Evolutionary conservation across 257 asterid species (phyloP).

Genomic region (Capsicum chinense): DNA sequence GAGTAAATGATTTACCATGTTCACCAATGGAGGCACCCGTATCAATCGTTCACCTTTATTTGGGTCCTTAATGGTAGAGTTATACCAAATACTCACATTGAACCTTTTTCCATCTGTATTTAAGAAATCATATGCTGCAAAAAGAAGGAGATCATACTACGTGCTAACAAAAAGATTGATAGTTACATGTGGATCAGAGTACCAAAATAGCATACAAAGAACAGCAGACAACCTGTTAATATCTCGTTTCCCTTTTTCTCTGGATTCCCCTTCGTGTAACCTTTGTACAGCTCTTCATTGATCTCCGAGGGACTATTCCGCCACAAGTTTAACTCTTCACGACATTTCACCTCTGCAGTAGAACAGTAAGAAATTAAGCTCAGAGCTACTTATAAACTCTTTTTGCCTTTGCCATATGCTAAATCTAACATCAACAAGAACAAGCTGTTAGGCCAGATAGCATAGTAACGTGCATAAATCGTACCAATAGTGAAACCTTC

Average conservation of each 20-base stretch:
- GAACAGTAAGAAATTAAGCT: slow-evolving; percentile 29
- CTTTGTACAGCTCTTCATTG: slow-evolving; percentile 79
- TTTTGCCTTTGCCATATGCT: neutral
- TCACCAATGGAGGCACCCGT: slow-evolving; percentile 92
- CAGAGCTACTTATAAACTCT: neutral
- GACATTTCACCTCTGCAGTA: slow-evolving; percentile 64
- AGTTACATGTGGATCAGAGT: slow-evolving; percentile 3
- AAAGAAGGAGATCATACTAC: slow-evolving; percentile 24
- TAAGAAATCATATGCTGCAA: slow-evolving; percentile 84
- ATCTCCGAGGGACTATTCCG: slow-evolving; percentile 83
- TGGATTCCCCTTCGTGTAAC: slow-evolving; percentile 78
- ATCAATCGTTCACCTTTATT: slow-evolving; percentile 52
- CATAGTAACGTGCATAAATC: neutral
- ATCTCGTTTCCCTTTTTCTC: slow-evolving; percentile 73
- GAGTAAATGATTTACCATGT: slow-evolving; percentile 64
- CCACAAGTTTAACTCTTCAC: slow-evolving; percentile 71
- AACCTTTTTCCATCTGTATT: slow-evolving; percentile 64
- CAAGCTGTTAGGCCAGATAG: neutral
- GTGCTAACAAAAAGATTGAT: neutral
- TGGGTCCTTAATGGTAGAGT: slow-evolving; percentile 41
- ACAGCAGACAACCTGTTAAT: slow-evolving; percentile 60
- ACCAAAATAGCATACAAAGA: slow-evolving; percentile 15
- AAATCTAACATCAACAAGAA: neutral
- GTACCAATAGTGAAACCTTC: neutral
- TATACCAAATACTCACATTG: slow-evolving; percentile 91